A percentile compares a stretch with the other conserved stretches of the same genome.
Conservation (phyloP, 2,329 filamentous ascomycete genomes). For the Alternaria brassicae region DNA sequence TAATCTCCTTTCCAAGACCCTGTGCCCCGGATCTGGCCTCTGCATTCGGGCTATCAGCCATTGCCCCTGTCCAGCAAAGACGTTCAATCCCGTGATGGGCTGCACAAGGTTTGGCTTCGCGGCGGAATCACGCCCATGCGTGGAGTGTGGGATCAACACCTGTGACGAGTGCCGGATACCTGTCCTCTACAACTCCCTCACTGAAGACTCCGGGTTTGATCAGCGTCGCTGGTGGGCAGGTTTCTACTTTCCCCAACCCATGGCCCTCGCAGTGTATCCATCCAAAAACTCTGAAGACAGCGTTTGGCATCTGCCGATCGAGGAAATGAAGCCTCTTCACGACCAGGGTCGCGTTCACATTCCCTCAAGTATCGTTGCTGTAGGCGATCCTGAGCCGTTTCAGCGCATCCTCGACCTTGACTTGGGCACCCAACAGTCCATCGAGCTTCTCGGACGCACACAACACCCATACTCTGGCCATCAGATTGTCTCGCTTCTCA, state of each 20-base stretch:
- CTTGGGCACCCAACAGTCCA: conserved; percentile 19
- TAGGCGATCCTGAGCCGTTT: conserved; percentile 25
- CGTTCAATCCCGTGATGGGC: not conserved
- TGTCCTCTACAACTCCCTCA: conserved; percentile 33
- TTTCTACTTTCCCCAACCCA: conserved; percentile 21
- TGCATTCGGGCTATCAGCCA: not conserved
- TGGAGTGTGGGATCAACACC: conserved; percentile 29
- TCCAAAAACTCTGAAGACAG: conserved; percentile 10
- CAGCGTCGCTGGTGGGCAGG: conserved; percentile 31
- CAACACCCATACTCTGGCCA: conserved; percentile 22
- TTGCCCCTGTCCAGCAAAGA: conserved; percentile 10
- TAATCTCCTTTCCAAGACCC: conserved; percentile 17
- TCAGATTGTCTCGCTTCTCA: conserved; percentile 13
- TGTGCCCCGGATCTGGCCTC: conserved; percentile 14
- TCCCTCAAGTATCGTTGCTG: conserved; percentile 16
- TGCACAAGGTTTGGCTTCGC: conserved; percentile 9
- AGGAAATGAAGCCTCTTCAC: conserved; percentile 18
- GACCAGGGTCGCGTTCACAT: conserved; percentile 35
- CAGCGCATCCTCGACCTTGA: conserved; percentile 30
- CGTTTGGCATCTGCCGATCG: conserved; percentile 14
- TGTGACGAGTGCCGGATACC: conserved; percentile 42
- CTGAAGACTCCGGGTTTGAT: conserved; percentile 27
- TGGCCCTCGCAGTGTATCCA: conserved; percentile 27
- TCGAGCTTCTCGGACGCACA: conserved; percentile 20
- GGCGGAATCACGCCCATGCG: conserved; percentile 26